These are phyloP conservation scores for Pythium volutum DNA, from an alignment of 352 stramenopile genomes.

Conservation along the genomic window DNA sequence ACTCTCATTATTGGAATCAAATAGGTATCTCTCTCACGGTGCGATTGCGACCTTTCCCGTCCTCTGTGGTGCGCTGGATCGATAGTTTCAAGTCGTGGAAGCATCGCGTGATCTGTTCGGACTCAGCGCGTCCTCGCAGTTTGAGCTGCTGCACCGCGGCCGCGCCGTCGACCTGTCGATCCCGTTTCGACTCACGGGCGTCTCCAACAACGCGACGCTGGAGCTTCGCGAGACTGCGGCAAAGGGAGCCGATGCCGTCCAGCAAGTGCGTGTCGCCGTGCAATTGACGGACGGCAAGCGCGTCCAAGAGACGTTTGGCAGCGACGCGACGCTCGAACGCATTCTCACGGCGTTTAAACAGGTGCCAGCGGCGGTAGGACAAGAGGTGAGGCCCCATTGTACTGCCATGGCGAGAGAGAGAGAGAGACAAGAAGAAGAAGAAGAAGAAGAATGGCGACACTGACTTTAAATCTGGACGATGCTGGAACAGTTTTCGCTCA, in stretches of 20 bases:
- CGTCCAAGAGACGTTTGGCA: conserved; percentile 61
- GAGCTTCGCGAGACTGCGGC: conserved; percentile 51
- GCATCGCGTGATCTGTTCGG: conserved; percentile 52
- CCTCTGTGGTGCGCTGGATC: not conserved
- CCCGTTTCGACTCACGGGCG: conserved; percentile 80
- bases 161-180: conserved; percentile 72
- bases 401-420: not conserved
- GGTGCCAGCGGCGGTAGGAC: conserved; percentile 29
- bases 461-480: not conserved
- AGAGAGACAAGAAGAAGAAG: too few relatives aligned
- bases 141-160: conserved; percentile 65
- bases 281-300: conserved; percentile 75
- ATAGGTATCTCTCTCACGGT: not conserved
- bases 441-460: not conserved
- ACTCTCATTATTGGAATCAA: not conserved
- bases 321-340: conserved; percentile 44
- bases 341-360: conserved; percentile 62
- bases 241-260: conserved; percentile 13
- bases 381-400: conserved; percentile 43
- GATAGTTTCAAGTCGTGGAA: conserved; percentile 75
- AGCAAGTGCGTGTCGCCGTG: conserved; percentile 79
- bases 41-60: not conserved
- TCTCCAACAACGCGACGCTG: conserved; percentile 80
- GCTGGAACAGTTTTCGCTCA: conserved; percentile 61
- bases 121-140: conserved; percentile 40